Evolutionary conservation across 1,139 yeast species (phyloP).

Genomic region (Diutina sp.): DNA sequence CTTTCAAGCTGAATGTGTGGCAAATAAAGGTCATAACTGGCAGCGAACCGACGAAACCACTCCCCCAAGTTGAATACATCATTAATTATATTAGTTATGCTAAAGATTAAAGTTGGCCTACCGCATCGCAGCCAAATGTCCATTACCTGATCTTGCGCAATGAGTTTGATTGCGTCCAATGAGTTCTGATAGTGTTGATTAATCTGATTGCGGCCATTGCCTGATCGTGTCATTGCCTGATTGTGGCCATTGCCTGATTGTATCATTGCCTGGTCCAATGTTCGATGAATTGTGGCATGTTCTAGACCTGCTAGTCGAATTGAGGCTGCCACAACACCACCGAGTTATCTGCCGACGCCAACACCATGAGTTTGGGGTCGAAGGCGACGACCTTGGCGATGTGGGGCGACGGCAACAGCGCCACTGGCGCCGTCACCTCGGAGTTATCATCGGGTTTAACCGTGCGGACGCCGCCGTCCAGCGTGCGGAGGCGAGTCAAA

Average conservation of each 20-base stretch:
- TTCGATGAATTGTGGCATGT: too few species aligned
- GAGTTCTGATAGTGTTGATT: too few species aligned
- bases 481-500: constrained; percentile 22
- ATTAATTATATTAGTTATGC: too few species aligned
- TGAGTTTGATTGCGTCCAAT: too few species aligned
- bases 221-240: too few species aligned
- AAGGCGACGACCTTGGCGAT: constrained; percentile 56
- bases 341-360: constrained; percentile 70
- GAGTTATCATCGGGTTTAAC: constrained; percentile 1
- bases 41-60: constrained; percentile 16
- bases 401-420: constrained; percentile 16
- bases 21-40: constrained; percentile 43
- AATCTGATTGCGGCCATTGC: too few species aligned
- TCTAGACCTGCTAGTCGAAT: not conserved
- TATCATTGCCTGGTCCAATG: too few species aligned
- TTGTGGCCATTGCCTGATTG: too few species aligned
- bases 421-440: constrained; percentile 13
- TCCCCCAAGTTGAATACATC: constrained; percentile 22
- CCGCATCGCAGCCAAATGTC: too few species aligned
- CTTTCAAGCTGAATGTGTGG: constrained; percentile 28
- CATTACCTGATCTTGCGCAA: too few species aligned
- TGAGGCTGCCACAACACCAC: constrained; percentile 22
- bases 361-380: constrained; percentile 64
- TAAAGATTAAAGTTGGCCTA: too few species aligned
- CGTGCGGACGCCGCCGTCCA: constrained; percentile 12